Evolutionary conservation across 495 filamentous ascomycete species (phyloP).

Genomic region (Penicillium paxilli): DNA sequence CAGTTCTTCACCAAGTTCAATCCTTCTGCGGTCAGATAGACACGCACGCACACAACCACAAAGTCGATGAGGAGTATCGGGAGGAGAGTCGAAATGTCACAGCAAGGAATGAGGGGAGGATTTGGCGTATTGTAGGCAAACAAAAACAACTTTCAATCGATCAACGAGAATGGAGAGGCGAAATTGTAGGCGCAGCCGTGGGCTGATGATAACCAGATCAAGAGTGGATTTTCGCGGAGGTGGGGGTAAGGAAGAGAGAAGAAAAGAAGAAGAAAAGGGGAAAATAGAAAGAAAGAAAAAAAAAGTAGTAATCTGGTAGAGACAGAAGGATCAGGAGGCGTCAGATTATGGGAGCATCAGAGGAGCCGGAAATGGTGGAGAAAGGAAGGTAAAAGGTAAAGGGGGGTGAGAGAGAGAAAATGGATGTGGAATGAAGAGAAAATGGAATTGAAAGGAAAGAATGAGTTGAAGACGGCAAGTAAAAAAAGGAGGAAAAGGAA

Average conservation of each 20-base stretch:
- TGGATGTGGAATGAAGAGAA: background rate
- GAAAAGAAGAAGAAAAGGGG: slow-evolving; percentile 8
- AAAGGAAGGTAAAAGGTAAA: background rate
- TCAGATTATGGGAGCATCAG: background rate
- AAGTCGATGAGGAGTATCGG: slow-evolving; percentile 11
- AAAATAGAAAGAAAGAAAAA: slow-evolving; percentile 5
- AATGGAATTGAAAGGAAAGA: too few relatives aligned
- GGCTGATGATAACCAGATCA: slow-evolving; percentile 34
- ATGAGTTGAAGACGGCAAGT: slow-evolving; percentile 19
- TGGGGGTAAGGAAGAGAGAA: slow-evolving; percentile 6
- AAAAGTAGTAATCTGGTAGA: too few relatives aligned
- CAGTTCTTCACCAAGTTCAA: slow-evolving; percentile 13
- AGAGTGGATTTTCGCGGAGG: slow-evolving; percentile 12
- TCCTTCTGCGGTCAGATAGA: background rate
- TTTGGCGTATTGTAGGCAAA: background rate
- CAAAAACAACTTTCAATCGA: slow-evolving; percentile 14
- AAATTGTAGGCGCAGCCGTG: slow-evolving; percentile 31
- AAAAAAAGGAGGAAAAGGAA: slow-evolving; percentile 21
- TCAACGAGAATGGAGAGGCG: slow-evolving; percentile 18
- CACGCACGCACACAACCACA: background rate
- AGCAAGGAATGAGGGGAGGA: slow-evolving; percentile 7
- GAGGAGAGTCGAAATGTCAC: slow-evolving; percentile 20
- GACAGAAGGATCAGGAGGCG: background rate
- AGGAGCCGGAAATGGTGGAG: background rate
- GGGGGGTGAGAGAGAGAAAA: background rate